phyloP scores from a whole-genome alignment of 2,329 filamentous ascomycete species.

The Pseudofabraea citricarpa region DNA sequence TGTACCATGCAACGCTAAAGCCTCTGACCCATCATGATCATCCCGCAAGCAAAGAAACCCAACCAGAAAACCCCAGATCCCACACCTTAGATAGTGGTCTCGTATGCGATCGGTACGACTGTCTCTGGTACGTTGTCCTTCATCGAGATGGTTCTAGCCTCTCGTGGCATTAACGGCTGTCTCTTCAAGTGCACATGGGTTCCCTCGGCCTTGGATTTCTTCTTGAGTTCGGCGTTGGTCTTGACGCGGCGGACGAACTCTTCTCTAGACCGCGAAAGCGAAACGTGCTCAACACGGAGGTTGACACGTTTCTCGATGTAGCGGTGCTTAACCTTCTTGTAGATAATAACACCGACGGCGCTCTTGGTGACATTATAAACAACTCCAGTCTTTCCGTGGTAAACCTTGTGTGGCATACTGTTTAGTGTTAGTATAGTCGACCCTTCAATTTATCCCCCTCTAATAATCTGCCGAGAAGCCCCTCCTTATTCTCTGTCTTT shows the following conservation, averaged over 20 bases:
- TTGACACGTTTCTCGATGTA: conserved; percentile 99
- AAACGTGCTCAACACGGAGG: conserved; percentile 96
- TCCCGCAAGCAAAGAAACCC: conserved; percentile 27
- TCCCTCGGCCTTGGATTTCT: conserved; percentile 87
- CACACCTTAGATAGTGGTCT: conserved; percentile 82
- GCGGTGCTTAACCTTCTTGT: conserved; percentile 99
- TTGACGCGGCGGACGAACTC: conserved; percentile 97
- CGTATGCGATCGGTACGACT: conserved; percentile 87
- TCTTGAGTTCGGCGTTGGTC: conserved; percentile 89
- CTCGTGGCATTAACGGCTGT: conserved; percentile 74
- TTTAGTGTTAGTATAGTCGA: conserved; percentile 17
- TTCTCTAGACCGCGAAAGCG: conserved; percentile 89
- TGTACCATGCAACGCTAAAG: conserved; percentile 28
- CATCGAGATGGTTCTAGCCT: conserved; percentile 72
- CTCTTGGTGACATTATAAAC: conserved; percentile 99
- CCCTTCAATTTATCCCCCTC: too few relatives aligned
- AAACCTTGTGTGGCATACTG: conserved; percentile 98
- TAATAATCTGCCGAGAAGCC: too few relatives aligned
- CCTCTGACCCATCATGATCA: conserved; percentile 22
- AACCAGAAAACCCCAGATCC: conserved; percentile 20
- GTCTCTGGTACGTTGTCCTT: conserved; percentile 87
- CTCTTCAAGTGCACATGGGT: conserved; percentile 90
- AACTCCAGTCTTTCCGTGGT: conserved; percentile 98
- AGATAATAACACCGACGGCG: conserved; percentile 96
- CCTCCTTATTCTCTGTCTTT: conserved; percentile 1